Evolutionary conservation across 345 rosid genomes (phyloP), one percentile per base, ranked within the genome.

Genomic region (Mangifera indica): DNA sequence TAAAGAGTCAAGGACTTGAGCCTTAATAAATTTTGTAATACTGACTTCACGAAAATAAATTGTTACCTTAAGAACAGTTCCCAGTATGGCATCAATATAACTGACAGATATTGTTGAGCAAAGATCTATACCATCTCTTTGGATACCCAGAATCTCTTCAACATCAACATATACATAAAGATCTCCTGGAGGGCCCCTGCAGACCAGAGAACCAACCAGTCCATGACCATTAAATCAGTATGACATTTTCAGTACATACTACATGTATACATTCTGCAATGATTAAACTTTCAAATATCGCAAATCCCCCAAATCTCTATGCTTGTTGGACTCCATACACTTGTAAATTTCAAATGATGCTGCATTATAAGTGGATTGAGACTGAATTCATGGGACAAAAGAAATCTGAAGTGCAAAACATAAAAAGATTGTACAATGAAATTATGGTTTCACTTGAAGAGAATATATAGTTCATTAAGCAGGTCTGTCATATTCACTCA

Each of bases 51-150:
- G 58, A 73, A 45, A 67, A 69, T 57, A 65, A 29, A 45, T 57
- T 69, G 12, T 76, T 72, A 94, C 98, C 97, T 90, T 86, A 37
- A 86, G 84, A 74, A 84, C 81, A 42, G 87, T 65, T n/a, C 99
- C 99, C 81, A 90, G 64, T 77, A 92, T 92, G 74, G 98, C 99
- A 84, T 92, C 99, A 62, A 90, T 82, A 82, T 95, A 95, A 80
- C 88, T 81, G 78, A 95, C 79, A 4, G 97, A 81, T 73, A 92
- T 57, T 26, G 87, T 91, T 69, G 98, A 92, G 57, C 53, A 78
- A 65, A 95, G 96, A 85, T 91, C 93, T 81, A 88, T 88, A 78
- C 93, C 99, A 82, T 95, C 98, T 81, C 97, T 88, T 81, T 87
- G 89, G 73, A 92, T 95, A 83, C 94, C 98, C 21, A 78, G 52